Percentiles rank a stretch among this genome's conserved stretches.
These are phyloP conservation scores for Tulasnella sp. DNA, from an alignment of 768 basidiomycete species.

Conservation along the genomic window DNA sequence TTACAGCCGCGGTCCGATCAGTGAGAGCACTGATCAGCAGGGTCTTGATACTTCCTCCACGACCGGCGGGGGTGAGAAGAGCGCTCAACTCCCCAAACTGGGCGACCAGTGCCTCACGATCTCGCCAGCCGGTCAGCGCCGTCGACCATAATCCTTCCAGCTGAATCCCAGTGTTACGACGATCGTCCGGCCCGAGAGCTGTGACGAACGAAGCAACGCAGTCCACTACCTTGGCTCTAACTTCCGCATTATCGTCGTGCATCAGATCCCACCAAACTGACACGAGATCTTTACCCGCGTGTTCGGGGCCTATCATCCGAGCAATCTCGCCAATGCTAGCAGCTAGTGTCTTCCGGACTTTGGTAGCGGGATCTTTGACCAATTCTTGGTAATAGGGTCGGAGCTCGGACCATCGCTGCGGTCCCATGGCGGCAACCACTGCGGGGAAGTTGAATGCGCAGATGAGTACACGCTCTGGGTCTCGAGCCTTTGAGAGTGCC, in stretches of 20 bases:
- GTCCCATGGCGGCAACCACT: conserved; percentile 72
- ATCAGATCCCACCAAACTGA: conserved; percentile 52
- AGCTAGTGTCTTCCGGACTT: conserved; percentile 69
- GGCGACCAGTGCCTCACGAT: conserved; percentile 57
- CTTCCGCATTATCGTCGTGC: conserved; percentile 45
- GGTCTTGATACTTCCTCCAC: conserved; percentile 36
- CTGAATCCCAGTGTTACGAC: conserved; percentile 32
- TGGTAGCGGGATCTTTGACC: conserved; percentile 43
- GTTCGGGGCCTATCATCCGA: conserved; percentile 63
- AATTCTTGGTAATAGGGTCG: conserved; percentile 56
- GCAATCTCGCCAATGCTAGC: conserved; percentile 86
- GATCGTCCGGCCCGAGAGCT: conserved; percentile 38
- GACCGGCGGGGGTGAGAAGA: conserved; percentile 26
- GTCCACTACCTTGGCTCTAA: conserved; percentile 61
- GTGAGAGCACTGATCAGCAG: conserved; percentile 53
- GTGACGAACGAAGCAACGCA: conserved; percentile 45
- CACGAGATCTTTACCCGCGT: conserved; percentile 56
- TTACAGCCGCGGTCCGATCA: conserved; percentile 74
- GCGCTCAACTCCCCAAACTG: conserved; percentile 32
- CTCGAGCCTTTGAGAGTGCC: conserved; percentile 23
- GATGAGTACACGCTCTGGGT: conserved; percentile 61
- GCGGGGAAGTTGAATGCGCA: conserved; percentile 91
- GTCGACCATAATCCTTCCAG: conserved; percentile 45
- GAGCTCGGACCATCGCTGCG: conserved; percentile 59
- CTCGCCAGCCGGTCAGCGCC: conserved; percentile 60